Evolutionary conservation across 768 basidiomycete genomes (phyloP).

Genomic region (Pisolithus marmoratus): DNA sequence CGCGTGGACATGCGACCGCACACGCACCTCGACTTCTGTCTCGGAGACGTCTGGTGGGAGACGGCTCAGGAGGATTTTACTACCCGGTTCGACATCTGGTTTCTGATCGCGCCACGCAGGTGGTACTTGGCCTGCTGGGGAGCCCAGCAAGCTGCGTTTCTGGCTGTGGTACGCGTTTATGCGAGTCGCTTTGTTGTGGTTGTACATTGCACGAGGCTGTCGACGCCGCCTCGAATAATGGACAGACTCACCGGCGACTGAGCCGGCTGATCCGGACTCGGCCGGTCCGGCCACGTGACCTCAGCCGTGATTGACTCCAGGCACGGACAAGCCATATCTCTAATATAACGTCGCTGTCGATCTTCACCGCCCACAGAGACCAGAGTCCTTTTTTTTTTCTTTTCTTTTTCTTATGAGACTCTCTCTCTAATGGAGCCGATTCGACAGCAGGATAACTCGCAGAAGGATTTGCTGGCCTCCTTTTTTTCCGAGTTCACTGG

Average conservation of each 20-base stretch:
- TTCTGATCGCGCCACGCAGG: conserved; percentile 56
- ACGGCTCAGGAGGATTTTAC: conserved; percentile 62
- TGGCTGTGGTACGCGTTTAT: conserved; percentile 44
- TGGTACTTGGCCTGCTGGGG: conserved; percentile 45
- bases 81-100: conserved; percentile 38
- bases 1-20: background rate
- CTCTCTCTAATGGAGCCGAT: conserved; percentile 18
- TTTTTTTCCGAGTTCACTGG: conserved; percentile 26
- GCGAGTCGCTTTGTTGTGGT: conserved; percentile 23
- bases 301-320: background rate
- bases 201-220: conserved; percentile 1
- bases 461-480: conserved; percentile 32
- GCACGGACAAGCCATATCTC: background rate
- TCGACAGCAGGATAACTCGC: conserved; percentile 23
- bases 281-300: background rate
- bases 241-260: too few relatives aligned
- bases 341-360: too few relatives aligned
- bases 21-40: conserved; percentile 58
- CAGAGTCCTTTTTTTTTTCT: background rate
- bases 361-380: background rate
- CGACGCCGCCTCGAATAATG: background rate
- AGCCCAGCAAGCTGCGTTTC: conserved; percentile 56
- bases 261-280: background rate
- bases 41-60: conserved; percentile 67
- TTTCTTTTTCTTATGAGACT: too few relatives aligned